A percentile compares a stretch with the other conserved stretches of the same genome.
Conservation (phyloP, 2,329 filamentous ascomycete genomes). For the Escovopsis sp. region DNA sequence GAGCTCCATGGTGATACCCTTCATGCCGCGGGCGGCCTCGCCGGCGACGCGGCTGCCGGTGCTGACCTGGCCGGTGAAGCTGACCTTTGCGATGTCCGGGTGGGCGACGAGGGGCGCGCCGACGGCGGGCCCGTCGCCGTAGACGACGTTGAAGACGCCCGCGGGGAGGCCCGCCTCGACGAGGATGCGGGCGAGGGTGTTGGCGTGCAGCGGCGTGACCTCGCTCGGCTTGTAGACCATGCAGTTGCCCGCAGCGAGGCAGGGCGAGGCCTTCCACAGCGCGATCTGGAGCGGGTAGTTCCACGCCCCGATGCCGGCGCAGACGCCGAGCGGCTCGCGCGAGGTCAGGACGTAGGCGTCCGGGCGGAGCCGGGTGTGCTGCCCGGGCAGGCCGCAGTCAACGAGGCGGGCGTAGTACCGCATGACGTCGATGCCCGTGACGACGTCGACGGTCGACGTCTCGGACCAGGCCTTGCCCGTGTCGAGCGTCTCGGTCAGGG, state of each 20-base stretch:
- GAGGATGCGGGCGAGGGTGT: constrained; percentile 62
- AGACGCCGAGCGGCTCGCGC: constrained; percentile 71
- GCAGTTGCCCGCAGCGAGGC: constrained; percentile 72
- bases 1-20: constrained; percentile 84
- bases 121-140: constrained; percentile 58
- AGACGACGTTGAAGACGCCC: constrained; percentile 77
- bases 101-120: constrained; percentile 64
- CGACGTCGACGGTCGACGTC: constrained; percentile 69
- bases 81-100: constrained; percentile 64
- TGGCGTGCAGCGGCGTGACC: constrained; percentile 70
- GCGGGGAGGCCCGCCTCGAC: constrained; percentile 63
- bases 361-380: constrained; percentile 57
- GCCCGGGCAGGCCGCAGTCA: constrained; percentile 66
- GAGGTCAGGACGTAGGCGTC: constrained; percentile 73
- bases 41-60: constrained; percentile 73
- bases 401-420: constrained; percentile 77
- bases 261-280: constrained; percentile 78
- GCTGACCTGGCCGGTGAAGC: constrained; percentile 75
- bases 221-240: constrained; percentile 89
- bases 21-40: constrained; percentile 63
- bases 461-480: constrained; percentile 79
- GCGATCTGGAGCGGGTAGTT: constrained; percentile 89
- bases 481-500: constrained; percentile 65
- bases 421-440: constrained; percentile 70
- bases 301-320: constrained; percentile 79